Conservation (phyloP, 352 stramenopile genomes). For the Pythium sp. region DNA sequence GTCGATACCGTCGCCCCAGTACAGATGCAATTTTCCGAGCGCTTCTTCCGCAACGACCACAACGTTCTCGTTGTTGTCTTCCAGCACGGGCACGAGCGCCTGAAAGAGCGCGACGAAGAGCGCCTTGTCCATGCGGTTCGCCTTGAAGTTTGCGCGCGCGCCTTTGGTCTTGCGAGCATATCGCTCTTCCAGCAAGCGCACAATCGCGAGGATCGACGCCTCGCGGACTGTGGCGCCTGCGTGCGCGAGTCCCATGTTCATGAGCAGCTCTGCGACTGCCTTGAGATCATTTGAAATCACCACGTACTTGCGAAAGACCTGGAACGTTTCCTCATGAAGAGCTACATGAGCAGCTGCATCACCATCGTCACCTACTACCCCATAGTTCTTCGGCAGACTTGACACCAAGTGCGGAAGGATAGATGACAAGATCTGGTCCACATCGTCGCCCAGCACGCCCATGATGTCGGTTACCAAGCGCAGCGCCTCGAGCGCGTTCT, state of each 20-base stretch:
- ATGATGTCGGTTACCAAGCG: conserved; percentile 65
- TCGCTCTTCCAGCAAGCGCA: conserved; percentile 54
- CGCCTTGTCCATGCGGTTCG: conserved; percentile 38
- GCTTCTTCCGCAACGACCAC: conserved; percentile 65
- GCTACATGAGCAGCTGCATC: not conserved
- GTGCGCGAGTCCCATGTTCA: conserved; percentile 60
- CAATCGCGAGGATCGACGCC: conserved; percentile 42
- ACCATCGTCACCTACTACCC: not conserved
- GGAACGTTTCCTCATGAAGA: conserved; percentile 56
- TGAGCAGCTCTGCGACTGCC: conserved; percentile 49
- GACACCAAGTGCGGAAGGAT: conserved; percentile 68
- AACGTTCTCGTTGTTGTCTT: conserved; percentile 55
- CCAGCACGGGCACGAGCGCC: conserved; percentile 50
- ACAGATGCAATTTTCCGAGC: conserved; percentile 59
- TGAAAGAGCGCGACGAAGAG: conserved; percentile 59
- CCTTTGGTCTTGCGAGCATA: conserved; percentile 25
- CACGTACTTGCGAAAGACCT: conserved; percentile 65
- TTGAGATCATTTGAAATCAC: conserved; percentile 60
- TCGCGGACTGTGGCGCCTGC: conserved; percentile 38
- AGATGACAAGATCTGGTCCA: conserved; percentile 66
- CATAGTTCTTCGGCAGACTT: conserved; percentile 26
- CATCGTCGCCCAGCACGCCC: conserved; percentile 51
- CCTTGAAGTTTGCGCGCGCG: conserved; percentile 2
- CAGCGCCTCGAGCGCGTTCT: conserved; percentile 51
- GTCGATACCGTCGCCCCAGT: conserved; percentile 42